Conservation (phyloP, 169 alveolate species). For the Cryptosporidium meleagridis region DNA sequence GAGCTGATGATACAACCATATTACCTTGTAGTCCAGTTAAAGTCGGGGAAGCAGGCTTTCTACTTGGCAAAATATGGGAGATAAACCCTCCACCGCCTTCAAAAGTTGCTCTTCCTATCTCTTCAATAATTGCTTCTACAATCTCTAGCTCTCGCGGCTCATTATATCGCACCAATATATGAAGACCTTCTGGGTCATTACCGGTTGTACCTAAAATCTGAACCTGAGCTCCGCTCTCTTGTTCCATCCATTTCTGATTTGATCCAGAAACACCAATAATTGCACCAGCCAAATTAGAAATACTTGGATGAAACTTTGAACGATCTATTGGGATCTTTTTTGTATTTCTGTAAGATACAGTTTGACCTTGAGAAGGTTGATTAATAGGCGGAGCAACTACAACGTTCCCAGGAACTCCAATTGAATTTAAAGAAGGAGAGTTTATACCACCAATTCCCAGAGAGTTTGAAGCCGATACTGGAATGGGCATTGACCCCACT, state of each 20-base stretch:
- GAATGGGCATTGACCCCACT: neutral
- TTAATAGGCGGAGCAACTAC: constrained; percentile 3
- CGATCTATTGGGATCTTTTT: constrained; percentile 69
- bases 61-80: constrained; percentile 51
- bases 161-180: constrained; percentile 58
- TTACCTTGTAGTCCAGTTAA: neutral
- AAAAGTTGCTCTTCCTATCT: constrained; percentile 71
- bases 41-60: constrained; percentile 33
- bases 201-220: constrained; percentile 73
- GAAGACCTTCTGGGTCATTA: constrained; percentile 70
- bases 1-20: neutral
- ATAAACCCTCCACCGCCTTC: constrained; percentile 75
- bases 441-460: neutral
- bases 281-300: constrained; percentile 69
- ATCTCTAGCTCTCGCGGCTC: constrained; percentile 66
- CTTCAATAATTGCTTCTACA: constrained; percentile 67
- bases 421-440: neutral
- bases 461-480: neutral
- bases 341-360: constrained; percentile 20
- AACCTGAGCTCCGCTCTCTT: constrained; percentile 73
- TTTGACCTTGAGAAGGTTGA: neutral
- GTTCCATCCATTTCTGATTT: constrained; percentile 75
- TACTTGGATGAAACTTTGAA: constrained; percentile 70
- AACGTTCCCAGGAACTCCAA: constrained; percentile 8
- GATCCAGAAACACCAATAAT: constrained; percentile 71